Evolutionary conservation across 176 grass and related monocot species (phyloP), one percentile per base, ranked within the genome.

Genomic region (Oryza meyeriana): DNA sequence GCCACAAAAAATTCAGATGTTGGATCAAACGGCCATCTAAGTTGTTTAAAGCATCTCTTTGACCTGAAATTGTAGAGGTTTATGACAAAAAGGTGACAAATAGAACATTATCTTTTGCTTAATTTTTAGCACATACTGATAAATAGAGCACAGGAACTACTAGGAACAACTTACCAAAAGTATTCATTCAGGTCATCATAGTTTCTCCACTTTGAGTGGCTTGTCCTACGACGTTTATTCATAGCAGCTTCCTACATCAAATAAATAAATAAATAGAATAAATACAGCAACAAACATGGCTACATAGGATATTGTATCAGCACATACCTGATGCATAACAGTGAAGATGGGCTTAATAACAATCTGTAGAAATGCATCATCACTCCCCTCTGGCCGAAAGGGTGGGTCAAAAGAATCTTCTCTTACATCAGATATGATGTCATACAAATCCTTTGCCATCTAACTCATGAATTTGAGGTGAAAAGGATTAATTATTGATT

Each of bases 101-200:
- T 38, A 89, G 55, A 14, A 71, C 89, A 72, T 52, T 42, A 72
- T 18, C 2, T 59, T 35, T 48, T 5, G 8, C 32, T 47, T 4
- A 52, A 33, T 30, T 72, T 30, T 4, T 14, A 4, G 28, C 12
- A 41, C 65, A n/a, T 64, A 83, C 74, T 58, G 39, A 71, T 63
- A 65, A 29, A 3, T 70, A 69, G 35, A 27, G 16, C 41, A 59
- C 45, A 38, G 31, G 25, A 87, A 75, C 24, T 35, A 79, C 61
- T 59, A 91, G 36, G 34, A 78, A 65, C 30, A 30, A 77, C 63
- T 81, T 88, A 98, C 96, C 93, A 98, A 77, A 98, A 98, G 67
- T 85, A 98, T 81, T 98, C 96, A 47, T 98, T 98, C 75, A 98
- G 80, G 75, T 98, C 96, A 67, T 98, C 96, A 81, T 98, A 98